Conservation (phyloP, 495 filamentous ascomycete genomes). For the Hypoxylon crocopeplum region DNA sequence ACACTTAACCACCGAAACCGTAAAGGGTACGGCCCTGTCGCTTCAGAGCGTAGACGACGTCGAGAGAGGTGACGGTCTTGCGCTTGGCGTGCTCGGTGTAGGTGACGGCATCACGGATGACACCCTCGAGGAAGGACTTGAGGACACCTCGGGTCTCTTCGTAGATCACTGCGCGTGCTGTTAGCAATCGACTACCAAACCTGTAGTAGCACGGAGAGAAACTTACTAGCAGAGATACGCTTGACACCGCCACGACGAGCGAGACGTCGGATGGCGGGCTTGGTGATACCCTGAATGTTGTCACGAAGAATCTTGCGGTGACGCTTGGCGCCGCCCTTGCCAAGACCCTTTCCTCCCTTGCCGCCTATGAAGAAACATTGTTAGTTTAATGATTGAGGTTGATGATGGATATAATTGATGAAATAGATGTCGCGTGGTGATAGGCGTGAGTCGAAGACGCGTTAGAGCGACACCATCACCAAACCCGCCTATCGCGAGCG, state of each 20-base stretch:
- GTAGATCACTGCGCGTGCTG: slow-evolving; percentile 77
- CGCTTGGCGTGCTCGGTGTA: slow-evolving; percentile 98
- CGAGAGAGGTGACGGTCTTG: slow-evolving; percentile 94
- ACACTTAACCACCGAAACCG: slow-evolving; percentile 93
- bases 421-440: slow-evolving; percentile 59
- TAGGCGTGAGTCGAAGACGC: slow-evolving; percentile 23
- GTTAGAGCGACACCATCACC: slow-evolving; percentile 16
- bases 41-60: slow-evolving; percentile 95
- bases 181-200: slow-evolving; percentile 37
- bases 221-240: slow-evolving; percentile 97
- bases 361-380: slow-evolving; percentile 65
- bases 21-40: slow-evolving; percentile 94
- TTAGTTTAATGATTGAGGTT: slow-evolving; percentile 36
- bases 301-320: slow-evolving; percentile 99
- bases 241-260: slow-evolving; percentile 99
- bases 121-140: slow-evolving; percentile 99
- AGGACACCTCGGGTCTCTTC: slow-evolving; percentile 99
- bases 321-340: slow-evolving; percentile 86
- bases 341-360: slow-evolving; percentile 97
- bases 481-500: slow-evolving; percentile 37
- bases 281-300: slow-evolving; percentile 99
- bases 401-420: slow-evolving; percentile 7
- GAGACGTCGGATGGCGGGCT: slow-evolving; percentile 99
- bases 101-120: slow-evolving; percentile 98
- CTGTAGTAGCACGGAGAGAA: background rate